A percentile compares a stretch with the other conserved stretches of the same genome.
Conservation (phyloP, 768 basidiomycete genomes). For the Leccinum subtestaceum region DNA sequence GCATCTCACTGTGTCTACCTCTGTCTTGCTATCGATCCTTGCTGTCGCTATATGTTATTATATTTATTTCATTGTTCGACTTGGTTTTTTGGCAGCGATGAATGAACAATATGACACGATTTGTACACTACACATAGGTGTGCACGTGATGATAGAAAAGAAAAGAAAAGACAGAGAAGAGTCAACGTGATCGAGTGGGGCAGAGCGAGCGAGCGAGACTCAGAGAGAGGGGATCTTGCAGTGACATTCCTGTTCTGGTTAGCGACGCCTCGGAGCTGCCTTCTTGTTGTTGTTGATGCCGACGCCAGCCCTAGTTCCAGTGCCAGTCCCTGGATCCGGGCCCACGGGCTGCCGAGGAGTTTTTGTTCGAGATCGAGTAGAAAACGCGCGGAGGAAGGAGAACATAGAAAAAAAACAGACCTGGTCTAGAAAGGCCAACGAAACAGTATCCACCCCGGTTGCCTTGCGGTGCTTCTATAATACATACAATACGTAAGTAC, state of each 20-base stretch:
- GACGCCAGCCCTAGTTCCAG: not conserved
- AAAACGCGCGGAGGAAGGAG: not conserved
- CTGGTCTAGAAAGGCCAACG: conserved; percentile 16
- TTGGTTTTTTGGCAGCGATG: not conserved
- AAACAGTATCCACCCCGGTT: conserved; percentile 10
- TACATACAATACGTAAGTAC: not conserved
- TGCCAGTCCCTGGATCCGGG: not conserved
- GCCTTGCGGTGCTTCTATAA: conserved; percentile 26
- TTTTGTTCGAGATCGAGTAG: not conserved
- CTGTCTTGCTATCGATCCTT: not conserved
- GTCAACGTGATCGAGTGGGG: too few species aligned
- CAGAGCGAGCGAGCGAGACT: not conserved
- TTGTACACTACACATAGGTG: not conserved
- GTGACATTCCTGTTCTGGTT: not conserved
- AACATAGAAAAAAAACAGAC: conserved; percentile 12
- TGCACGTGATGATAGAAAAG: not conserved
- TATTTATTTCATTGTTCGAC: not conserved
- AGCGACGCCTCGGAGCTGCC: conserved; percentile 24
- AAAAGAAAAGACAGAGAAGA: not conserved
- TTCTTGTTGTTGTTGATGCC: conserved; percentile 20
- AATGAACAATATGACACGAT: not conserved
- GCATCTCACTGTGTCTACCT: not conserved
- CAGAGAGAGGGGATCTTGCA: not conserved
- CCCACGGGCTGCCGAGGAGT: conserved; percentile 4
- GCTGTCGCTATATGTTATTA: not conserved